A percentile compares a stretch with the other conserved stretches of the same genome.
These are phyloP conservation scores for Sphaerulina musiva DNA, from an alignment of 2,329 filamentous ascomycete genomes.

Conservation along the genomic window DNA sequence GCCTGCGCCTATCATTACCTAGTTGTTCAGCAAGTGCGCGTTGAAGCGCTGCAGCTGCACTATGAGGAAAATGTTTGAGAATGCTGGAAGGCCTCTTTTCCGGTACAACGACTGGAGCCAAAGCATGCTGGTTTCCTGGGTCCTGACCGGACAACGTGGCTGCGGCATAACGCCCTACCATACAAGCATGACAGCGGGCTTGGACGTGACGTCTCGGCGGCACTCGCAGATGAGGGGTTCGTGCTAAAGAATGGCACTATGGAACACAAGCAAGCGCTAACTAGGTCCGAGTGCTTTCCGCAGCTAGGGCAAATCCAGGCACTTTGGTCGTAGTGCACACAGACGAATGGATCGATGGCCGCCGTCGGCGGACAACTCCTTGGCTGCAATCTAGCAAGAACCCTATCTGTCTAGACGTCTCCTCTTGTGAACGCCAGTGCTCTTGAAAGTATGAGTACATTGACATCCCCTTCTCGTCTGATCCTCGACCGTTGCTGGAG, in stretches of 20 bases:
- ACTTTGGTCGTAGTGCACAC: conserved; percentile 23
- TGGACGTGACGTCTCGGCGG: conserved; percentile 20
- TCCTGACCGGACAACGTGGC: conserved; percentile 19
- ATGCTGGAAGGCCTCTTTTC: conserved; percentile 24
- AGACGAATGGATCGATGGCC: not conserved
- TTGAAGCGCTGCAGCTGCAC: conserved; percentile 24
- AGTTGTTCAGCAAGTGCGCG: conserved; percentile 19
- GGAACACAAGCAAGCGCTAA: conserved; percentile 18
- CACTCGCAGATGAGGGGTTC: conserved; percentile 19
- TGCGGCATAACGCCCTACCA: conserved; percentile 22
- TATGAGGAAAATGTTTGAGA: conserved; percentile 24
- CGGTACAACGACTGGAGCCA: conserved; percentile 22
- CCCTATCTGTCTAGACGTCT: no score
- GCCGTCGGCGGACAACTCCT: no score
- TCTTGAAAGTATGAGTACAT: no score
- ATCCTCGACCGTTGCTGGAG: not conserved
- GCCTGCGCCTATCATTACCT: conserved; percentile 19
- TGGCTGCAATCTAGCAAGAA: no score
- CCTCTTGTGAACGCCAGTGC: no score
- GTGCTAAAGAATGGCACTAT: conserved; percentile 14
- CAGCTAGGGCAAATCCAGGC: conserved; percentile 21
- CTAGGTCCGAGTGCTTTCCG: conserved; percentile 24
- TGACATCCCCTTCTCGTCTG: not conserved
- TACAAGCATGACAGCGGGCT: conserved; percentile 23
- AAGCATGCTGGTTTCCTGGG: conserved; percentile 24